Evolutionary conservation across 2,329 filamentous ascomycete genomes (phyloP).

Genomic region (Monilinia aucupariae): DNA sequence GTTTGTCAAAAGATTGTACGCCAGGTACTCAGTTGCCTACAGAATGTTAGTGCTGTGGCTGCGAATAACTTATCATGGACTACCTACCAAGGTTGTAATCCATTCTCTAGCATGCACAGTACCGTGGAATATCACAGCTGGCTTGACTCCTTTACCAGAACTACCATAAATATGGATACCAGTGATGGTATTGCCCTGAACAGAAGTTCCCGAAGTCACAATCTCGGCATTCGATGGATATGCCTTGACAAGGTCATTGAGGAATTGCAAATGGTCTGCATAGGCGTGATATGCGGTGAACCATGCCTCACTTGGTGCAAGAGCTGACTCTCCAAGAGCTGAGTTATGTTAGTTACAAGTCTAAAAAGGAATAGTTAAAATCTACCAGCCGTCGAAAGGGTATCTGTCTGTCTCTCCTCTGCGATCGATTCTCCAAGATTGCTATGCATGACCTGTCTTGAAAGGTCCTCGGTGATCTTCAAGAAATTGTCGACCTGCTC

Average conservation of each 20-base stretch:
- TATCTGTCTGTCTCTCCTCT: constrained; percentile 33
- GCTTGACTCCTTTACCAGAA: constrained; percentile 41
- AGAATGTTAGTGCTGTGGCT: background rate
- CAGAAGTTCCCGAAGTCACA: constrained; percentile 45
- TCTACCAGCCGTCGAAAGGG: constrained; percentile 7
- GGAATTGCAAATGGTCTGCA: constrained; percentile 46
- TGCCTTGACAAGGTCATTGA: constrained; percentile 42
- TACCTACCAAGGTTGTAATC: constrained; percentile 45
- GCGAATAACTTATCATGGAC: background rate
- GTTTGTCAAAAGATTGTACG: constrained; percentile 44
- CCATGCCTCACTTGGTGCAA: constrained; percentile 40
- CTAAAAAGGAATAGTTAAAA: constrained; percentile 18
- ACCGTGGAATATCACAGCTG: constrained; percentile 51
- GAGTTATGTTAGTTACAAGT: constrained; percentile 15
- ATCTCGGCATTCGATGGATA: constrained; percentile 45
- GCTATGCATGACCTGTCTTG: constrained; percentile 39
- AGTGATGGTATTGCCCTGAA: constrained; percentile 41
- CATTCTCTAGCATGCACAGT: constrained; percentile 57
- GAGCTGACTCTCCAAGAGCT: constrained; percentile 23
- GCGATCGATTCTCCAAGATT: constrained; percentile 42
- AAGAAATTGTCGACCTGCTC: constrained; percentile 38
- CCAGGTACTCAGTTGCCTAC: constrained; percentile 46
- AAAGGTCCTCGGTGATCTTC: constrained; percentile 34
- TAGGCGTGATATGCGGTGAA: constrained; percentile 51
- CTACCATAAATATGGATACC: constrained; percentile 51